Base-by-base conservation (phyloP, 306 rosid genomes). In the Citrullus colocynthis region DNA sequence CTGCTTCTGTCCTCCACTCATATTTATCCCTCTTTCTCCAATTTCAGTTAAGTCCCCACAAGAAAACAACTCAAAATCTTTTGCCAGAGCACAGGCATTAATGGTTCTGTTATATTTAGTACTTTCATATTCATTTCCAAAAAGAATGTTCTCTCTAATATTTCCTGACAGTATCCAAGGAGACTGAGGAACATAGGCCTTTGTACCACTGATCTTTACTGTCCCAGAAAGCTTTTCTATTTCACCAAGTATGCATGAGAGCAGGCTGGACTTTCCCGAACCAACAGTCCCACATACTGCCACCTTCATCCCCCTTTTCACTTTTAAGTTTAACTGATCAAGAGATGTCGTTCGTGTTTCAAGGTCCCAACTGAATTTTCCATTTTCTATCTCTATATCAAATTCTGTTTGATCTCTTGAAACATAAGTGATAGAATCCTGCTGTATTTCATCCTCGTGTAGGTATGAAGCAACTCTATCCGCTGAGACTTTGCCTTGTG, bases 1-100 rank as follows among this genome's bases (percentile, higher is more conserved):
- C 78, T 94, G 98, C 85, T 94, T 94, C 83, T 94, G 98, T 20
- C 98, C 98, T 34, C 98, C 98, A 83, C 98, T 95, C 97, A 95
- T 89, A 78, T 95, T 95, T 76, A 95, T 92, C 78, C 98, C 98
- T 84, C 98, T 88, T 77, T 95, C 98, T 62, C 98, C 98, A 61
- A 92, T 95, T 82, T 90, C 97, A 9, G 98, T 95, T 34, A 88
- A 73, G 66, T 95, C 98, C n/a, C 97, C 97, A 64, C 80, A 66
- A 1, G 96, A 87, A 82, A 95, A 95, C 54, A 92, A 84, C 88
- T 92, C 97, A 75, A 90, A 89, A 84, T 95, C 98, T 84, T 95
- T 95, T 62, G 72, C 61, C 88, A 95, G 82, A 54, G 98, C 98
- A 79, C 97, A 95, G 12, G 98, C 97, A 78, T 89, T 85, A 67